Conservation (phyloP, 176 grass and related monocot species). For the Oryza punctata region DNA sequence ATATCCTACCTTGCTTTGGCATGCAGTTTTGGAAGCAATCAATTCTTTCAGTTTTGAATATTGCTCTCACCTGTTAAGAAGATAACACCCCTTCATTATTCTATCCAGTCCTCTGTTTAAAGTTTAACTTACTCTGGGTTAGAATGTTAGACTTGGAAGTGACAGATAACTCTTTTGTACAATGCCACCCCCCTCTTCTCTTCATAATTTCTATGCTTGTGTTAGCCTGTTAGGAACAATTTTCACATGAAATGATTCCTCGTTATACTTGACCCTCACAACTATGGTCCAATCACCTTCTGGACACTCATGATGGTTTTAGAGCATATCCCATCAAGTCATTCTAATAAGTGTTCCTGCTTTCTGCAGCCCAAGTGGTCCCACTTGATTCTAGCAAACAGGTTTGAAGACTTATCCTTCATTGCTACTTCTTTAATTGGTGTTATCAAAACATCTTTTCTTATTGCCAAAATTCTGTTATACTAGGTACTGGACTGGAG, state of each 20-base stretch:
- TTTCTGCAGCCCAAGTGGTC: constrained; percentile 7
- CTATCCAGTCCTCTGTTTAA: no score
- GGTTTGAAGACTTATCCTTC: background rate
- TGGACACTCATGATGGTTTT: background rate
- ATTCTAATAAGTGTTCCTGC: background rate
- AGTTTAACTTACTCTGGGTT: background rate
- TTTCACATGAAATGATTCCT: background rate
- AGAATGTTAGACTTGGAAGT: background rate
- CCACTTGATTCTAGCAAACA: constrained; percentile 3
- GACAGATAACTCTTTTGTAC: background rate
- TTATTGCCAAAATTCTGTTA: background rate
- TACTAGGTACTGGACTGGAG: constrained; percentile 2
- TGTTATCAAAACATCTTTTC: background rate
- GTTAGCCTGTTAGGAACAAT: background rate
- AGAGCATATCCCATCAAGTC: background rate
- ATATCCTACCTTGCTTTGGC: constrained; percentile 5
- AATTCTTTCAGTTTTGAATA: background rate
- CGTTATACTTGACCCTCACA: background rate
- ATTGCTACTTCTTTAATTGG: background rate
- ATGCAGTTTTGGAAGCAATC: background rate
- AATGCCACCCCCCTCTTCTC: background rate
- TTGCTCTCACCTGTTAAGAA: no score
- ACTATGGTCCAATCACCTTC: background rate
- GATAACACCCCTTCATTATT: no score
- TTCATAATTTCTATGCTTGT: background rate